A percentile compares a stretch with the other conserved stretches of the same genome.
These are phyloP conservation scores for Colletotrichum graminicola DNA, from an alignment of 2,329 filamentous ascomycete species.

Conservation along the genomic window DNA sequence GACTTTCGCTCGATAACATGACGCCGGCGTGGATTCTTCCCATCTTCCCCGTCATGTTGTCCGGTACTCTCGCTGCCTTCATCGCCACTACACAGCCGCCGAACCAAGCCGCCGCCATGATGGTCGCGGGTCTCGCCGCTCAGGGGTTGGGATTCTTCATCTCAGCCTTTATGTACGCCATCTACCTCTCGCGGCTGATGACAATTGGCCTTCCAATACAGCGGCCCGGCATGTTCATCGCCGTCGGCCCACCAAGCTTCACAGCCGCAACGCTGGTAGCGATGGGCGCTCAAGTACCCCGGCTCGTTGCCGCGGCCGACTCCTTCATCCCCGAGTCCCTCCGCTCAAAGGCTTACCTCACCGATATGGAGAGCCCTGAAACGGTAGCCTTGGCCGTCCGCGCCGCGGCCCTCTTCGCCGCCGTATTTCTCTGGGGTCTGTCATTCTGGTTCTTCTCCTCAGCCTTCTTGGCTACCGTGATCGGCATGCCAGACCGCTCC, in stretches of 20 bases:
- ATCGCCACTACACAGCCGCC: constrained; percentile 63
- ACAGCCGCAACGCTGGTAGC: constrained; percentile 52
- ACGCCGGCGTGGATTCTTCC: constrained; percentile 74
- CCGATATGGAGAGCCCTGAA: constrained; percentile 24
- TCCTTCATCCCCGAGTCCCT: constrained; percentile 32
- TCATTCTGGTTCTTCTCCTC: constrained; percentile 64
- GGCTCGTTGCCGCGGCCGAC: constrained; percentile 24
- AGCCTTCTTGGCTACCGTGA: constrained; percentile 59
- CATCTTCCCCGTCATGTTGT: constrained; percentile 73
- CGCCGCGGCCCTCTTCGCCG: constrained; percentile 29
- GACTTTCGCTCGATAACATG: constrained; percentile 62
- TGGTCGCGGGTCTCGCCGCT: constrained; percentile 68
- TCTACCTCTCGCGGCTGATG: constrained; percentile 71
- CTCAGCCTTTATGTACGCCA: constrained; percentile 69
- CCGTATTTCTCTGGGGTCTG: constrained; percentile 50
- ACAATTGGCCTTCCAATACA: constrained; percentile 66
- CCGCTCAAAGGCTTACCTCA: constrained; percentile 27
- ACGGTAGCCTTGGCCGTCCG: constrained; percentile 39
- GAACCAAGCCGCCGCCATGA: constrained; percentile 62
- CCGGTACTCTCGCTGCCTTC: constrained; percentile 69
- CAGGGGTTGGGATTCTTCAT: constrained; percentile 72
- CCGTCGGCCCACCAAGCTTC: constrained; percentile 69
- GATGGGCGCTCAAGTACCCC: constrained; percentile 32
- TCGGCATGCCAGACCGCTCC: constrained; percentile 47
- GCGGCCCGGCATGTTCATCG: constrained; percentile 73